Evolutionary conservation across 2,329 filamentous ascomycete genomes (phyloP), one percentile per base, ranked within the genome.

Genomic region (Phaeosphaeria sp.): DNA sequence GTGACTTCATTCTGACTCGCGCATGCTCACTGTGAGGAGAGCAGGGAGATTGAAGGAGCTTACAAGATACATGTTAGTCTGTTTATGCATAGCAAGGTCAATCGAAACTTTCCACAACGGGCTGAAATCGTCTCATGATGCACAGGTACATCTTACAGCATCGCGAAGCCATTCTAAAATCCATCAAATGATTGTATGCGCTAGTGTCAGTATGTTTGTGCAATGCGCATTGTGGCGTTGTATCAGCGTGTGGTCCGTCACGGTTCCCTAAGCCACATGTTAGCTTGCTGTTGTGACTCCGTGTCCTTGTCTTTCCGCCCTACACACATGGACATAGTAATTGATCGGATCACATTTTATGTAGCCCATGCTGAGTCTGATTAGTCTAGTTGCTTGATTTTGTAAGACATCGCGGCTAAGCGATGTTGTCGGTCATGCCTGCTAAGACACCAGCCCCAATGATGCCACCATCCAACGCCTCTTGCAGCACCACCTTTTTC

Each of bases 401-500:
- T 10, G 27, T 49, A 25, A 54, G 50, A 50, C 27, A 43, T 15
- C n/a, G 20, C 27, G 30, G 49, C 63, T 56, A 74, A 50, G 60
- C 64, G 46, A 69, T 72, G 7, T 68, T 62, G 36, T 69, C 63
- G 15, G 68, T 72, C 75, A 78, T 85, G 1, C 81, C 82, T 21
- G 82, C 83, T 48, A 85, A 69, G 46, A 85, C 83, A 15, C 81
- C 83, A n/a, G 83, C 83, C 10, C 83, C 83, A 64, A 85, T 82
- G 27, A 85, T 80, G n/a, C 83, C 83, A 15, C 83, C 83, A 65
- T 85, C 82, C 10, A 79, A 77, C 21, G 83, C 82, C 68, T 85
- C 83, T 46, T 79, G 78, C 41, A 85, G 67, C 42, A 84, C 82
- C 1, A 85, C 80, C 27, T 78, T 79, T 61, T 83, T 84, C 7